Percentiles rank a stretch among this genome's conserved stretches.
Conservation (phyloP, 208 protist species). For the Balamuthia mandrillaris region DNA sequence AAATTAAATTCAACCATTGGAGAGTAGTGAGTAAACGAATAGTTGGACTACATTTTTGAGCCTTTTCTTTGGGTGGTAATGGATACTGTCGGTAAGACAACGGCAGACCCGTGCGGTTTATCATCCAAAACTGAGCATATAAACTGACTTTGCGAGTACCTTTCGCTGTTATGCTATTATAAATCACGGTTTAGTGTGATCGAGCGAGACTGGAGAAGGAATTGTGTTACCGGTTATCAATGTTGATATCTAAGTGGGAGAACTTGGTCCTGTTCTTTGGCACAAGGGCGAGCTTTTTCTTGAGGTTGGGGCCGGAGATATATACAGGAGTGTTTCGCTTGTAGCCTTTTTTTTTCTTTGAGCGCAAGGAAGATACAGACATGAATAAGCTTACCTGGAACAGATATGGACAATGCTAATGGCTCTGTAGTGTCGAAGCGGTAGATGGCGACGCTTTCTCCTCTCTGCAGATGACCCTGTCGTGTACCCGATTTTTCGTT, state of each 20-base stretch:
- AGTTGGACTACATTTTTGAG: background rate
- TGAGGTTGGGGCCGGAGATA: background rate
- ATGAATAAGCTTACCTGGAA: too few relatives aligned
- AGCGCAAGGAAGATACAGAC: too few relatives aligned
- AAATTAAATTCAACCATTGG: background rate
- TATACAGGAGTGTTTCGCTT: slow-evolving; percentile 4
- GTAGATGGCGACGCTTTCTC: too few relatives aligned
- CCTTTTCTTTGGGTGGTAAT: background rate
- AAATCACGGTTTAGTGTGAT: background rate
- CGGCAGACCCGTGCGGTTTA: slow-evolving; percentile 35
- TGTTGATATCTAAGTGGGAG: slow-evolving; percentile 22
- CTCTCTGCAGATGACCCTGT: too few relatives aligned
- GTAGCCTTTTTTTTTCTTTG: too few relatives aligned
- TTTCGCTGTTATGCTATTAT: background rate
- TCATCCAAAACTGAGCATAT: slow-evolving; percentile 35
- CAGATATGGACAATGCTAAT: too few relatives aligned
- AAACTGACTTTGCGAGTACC: slow-evolving; percentile 18
- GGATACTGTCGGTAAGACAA: slow-evolving; percentile 14
- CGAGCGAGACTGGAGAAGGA: background rate
- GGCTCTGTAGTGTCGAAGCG: too few relatives aligned
- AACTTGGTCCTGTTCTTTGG: background rate
- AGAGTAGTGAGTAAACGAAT: background rate
- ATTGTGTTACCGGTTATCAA: slow-evolving; percentile 3
- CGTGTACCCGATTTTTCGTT: too few relatives aligned
- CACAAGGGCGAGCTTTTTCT: slow-evolving; percentile 14